These are phyloP conservation scores for Cadophora luteo-olivacea DNA, from an alignment of 2,329 filamentous ascomycete species.

Conservation along the genomic window DNA sequence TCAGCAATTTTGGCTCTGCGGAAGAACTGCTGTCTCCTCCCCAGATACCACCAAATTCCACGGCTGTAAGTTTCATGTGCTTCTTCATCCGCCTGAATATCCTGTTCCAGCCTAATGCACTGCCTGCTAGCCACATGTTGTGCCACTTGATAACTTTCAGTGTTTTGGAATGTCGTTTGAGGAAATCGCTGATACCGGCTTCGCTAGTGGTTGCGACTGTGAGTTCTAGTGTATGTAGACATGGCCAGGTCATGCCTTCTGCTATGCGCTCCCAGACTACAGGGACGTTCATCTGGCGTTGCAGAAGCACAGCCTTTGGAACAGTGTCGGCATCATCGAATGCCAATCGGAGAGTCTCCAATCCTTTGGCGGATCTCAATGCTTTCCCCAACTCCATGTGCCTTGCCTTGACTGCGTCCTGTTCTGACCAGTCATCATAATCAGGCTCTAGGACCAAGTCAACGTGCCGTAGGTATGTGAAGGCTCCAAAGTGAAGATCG, in stretches of 20 bases:
- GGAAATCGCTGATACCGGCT: neutral
- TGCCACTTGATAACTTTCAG: constrained; percentile 7
- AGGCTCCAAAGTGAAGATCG: neutral
- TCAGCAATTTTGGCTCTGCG: neutral
- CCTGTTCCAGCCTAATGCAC: neutral
- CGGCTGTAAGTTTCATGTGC: neutral
- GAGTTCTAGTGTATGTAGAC: neutral
- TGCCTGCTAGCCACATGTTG: constrained; percentile 8
- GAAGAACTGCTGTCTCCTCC: constrained; percentile 3
- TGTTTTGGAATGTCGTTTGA: neutral
- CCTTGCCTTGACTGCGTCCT: neutral
- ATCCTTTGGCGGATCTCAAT: neutral
- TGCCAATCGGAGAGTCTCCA: constrained; percentile 7
- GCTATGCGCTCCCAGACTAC: neutral
- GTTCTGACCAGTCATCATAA: neutral
- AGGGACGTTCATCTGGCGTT: constrained; percentile 3
- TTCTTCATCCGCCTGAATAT: constrained; percentile 8
- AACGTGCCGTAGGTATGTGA: constrained; percentile 7
- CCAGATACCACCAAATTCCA: constrained; percentile 6
- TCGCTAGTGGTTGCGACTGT: neutral
- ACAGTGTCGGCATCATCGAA: neutral
- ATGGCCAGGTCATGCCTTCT: constrained; percentile 8
- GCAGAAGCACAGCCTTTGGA: neutral
- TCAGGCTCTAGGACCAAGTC: constrained; percentile 5
- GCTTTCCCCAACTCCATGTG: constrained; percentile 7